These are phyloP conservation scores for Syzygium grande DNA, from an alignment of 345 rosid genomes.

Conservation along the genomic window DNA sequence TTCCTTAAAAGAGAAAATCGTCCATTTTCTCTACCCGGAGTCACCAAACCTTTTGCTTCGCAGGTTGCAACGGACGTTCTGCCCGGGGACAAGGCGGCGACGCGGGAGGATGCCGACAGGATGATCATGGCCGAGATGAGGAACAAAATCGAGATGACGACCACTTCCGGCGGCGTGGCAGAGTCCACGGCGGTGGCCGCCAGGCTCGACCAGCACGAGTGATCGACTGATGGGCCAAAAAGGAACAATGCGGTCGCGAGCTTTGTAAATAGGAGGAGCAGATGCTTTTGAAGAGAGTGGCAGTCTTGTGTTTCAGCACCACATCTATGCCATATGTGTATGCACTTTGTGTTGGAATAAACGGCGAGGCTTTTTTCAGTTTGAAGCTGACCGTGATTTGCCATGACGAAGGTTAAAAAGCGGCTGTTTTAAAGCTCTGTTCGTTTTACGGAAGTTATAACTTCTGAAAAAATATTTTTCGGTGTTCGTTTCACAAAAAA, in stretches of 20 bases:
- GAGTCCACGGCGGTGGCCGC: constrained; percentile 45
- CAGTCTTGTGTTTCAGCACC: neutral
- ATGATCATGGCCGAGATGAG: constrained; percentile 41
- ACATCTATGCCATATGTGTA: neutral
- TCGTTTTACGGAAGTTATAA: too few relatives aligned
- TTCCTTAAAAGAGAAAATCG: accelerated
- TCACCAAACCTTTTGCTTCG: neutral
- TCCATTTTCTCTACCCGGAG: neutral
- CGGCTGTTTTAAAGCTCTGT: neutral
- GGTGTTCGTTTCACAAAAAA: too few relatives aligned
- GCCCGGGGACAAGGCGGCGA: constrained; percentile 35
- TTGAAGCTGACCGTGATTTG: neutral
- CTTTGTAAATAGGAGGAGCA: neutral
- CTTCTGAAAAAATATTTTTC: too few relatives aligned
- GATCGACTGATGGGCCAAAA: neutral
- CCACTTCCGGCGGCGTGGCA: constrained; percentile 49
- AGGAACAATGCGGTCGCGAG: neutral
- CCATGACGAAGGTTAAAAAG: neutral
- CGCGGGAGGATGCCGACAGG: constrained; percentile 40
- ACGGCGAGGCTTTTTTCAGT: neutral
- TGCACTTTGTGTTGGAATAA: neutral
- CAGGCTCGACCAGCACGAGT: constrained; percentile 28
- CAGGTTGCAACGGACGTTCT: constrained; percentile 37
- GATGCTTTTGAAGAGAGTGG: neutral
- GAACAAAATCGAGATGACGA: constrained; percentile 23